phyloP scores from a whole-genome alignment of 805 yeast species.

The Limtongia smithiae region DNA sequence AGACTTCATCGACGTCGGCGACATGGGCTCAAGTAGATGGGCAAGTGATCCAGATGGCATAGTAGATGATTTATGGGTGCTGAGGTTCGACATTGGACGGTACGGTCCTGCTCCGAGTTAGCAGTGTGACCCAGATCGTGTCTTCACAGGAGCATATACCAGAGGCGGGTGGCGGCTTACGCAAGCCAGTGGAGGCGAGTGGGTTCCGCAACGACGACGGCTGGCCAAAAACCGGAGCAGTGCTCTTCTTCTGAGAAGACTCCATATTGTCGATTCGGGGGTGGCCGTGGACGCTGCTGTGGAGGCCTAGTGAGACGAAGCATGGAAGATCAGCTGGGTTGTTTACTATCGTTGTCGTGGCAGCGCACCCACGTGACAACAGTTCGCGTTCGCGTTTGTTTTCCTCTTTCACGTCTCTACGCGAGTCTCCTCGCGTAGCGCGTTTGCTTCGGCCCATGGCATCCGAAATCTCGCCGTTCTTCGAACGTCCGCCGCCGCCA shows the following conservation, averaged over 20 bases:
- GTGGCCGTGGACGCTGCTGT: no score
- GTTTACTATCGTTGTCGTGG: no score
- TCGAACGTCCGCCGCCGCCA: background rate
- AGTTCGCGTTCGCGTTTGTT: no score
- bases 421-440: no score
- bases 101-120: background rate
- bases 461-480: background rate
- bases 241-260: no score
- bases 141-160: background rate
- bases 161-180: slow-evolving; percentile 6
- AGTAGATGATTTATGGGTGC: slow-evolving; percentile 2
- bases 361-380: no score
- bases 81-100: slow-evolving; percentile 5
- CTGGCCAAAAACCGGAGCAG: slow-evolving; percentile 15
- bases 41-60: background rate
- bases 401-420: no score
- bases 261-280: no score
- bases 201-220: slow-evolving; percentile 21
- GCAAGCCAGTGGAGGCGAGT: slow-evolving; percentile 6
- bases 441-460: no score
- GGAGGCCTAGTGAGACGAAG: no score
- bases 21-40: slow-evolving; percentile 18
- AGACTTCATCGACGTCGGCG: slow-evolving; percentile 18
- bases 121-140: background rate
- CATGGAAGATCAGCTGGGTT: no score